Percentiles rank a stretch among this genome's conserved stretches.
Evolutionary conservation across 345 rosid species (phyloP).

Genomic region (Toxicodendron radicans): DNA sequence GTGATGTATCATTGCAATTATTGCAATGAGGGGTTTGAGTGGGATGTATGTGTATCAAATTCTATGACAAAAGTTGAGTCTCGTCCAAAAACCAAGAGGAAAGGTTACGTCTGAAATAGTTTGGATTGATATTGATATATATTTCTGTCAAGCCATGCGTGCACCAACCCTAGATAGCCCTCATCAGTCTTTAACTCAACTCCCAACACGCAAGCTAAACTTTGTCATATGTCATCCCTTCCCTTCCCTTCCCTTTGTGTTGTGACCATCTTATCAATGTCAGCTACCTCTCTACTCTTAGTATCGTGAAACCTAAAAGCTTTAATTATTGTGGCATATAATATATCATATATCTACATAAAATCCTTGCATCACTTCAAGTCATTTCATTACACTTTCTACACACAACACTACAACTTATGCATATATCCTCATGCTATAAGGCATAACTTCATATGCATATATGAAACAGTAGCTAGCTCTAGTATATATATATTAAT

Average conservation of each 20-base stretch:
- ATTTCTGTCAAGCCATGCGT: conserved; percentile 28
- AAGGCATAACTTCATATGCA: no score
- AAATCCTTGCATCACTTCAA: background rate
- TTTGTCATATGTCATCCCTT: conserved; percentile 11
- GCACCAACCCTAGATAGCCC: conserved; percentile 33
- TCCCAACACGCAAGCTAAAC: conserved; percentile 45
- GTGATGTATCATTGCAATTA: conserved; percentile 21
- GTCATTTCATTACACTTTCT: background rate
- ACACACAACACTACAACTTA: no score
- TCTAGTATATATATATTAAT: no score
- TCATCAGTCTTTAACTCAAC: background rate
- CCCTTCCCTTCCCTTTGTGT: background rate
- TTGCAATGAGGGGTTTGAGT: conserved; percentile 9
- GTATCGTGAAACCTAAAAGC: conserved; percentile 7
- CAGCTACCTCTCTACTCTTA: conserved; percentile 24
- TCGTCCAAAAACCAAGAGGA: conserved; percentile 21
- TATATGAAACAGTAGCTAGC: no score
- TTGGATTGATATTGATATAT: conserved; percentile 22
- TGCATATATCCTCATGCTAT: no score
- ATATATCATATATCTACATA: background rate
- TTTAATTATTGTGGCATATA: background rate
- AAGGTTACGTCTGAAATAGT: conserved; percentile 39
- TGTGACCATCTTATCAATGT: conserved; percentile 46
- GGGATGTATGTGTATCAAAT: background rate
- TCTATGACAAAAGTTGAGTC: background rate